These are phyloP conservation scores for Candida sp. DNA, from an alignment of 1,139 yeast genomes.

Conservation along the genomic window DNA sequence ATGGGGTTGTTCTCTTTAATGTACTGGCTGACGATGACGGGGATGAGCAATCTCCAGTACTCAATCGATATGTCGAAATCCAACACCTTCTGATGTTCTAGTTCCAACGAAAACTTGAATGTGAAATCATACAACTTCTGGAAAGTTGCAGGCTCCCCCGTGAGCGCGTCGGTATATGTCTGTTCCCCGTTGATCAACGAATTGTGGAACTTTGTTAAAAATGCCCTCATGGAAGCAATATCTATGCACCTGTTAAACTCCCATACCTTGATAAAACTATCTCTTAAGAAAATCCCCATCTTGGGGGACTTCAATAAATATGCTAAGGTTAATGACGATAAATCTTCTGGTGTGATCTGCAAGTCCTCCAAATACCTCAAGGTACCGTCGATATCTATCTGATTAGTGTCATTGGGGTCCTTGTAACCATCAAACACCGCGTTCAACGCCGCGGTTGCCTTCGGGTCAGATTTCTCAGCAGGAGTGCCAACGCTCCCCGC, in stretches of 20 bases:
- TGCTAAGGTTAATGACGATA: constrained; percentile 70
- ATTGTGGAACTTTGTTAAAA: constrained; percentile 36
- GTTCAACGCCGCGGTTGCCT: constrained; percentile 22
- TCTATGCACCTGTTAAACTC: constrained; percentile 32
- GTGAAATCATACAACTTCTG: constrained; percentile 69
- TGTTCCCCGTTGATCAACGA: constrained; percentile 30
- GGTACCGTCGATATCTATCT: constrained; percentile 79
- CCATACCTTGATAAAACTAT: constrained; percentile 64
- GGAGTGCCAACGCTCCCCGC: not conserved
- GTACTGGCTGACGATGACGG: constrained; percentile 21
- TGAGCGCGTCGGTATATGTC: constrained; percentile 7
- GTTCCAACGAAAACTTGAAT: constrained; percentile 68
- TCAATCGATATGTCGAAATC: constrained; percentile 67
- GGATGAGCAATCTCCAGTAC: constrained; percentile 77
- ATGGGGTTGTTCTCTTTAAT: constrained; percentile 7
- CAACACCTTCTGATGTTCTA: constrained; percentile 58
- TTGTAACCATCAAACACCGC: constrained; percentile 32
- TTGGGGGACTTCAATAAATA: constrained; percentile 67
- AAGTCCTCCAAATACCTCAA: constrained; percentile 67
- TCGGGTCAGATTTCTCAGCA: not conserved
- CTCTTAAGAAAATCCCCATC: constrained; percentile 60
- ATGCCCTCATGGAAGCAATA: constrained; percentile 53
- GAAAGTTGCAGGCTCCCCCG: constrained; percentile 36
- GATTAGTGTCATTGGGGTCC: constrained; percentile 26
- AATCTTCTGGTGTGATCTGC: constrained; percentile 75